Evolutionary conservation across 192 early-diverging fungal genomes (phyloP).

Genomic region (Coemansia sp.): DNA sequence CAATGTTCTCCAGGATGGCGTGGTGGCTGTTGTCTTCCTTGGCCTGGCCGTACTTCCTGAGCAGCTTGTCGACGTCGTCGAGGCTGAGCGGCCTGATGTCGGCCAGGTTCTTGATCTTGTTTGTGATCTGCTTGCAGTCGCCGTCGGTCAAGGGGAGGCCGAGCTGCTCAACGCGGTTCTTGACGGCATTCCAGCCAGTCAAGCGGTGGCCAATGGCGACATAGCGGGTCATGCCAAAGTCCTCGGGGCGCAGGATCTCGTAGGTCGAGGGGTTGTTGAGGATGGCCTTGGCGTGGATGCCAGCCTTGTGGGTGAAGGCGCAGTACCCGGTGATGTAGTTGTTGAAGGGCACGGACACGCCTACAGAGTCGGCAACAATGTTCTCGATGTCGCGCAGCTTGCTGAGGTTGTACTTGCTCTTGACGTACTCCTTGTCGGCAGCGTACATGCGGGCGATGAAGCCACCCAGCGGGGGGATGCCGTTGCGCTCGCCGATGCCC

Average conservation of each 20-base stretch:
- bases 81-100: constrained; percentile 90
- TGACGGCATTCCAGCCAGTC: constrained; percentile 99
- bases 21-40: constrained; percentile 58
- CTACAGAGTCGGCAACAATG: constrained; percentile 91
- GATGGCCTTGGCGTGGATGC: constrained; percentile 99
- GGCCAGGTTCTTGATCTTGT: constrained; percentile 91
- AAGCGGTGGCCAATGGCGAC: constrained; percentile 96
- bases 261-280: constrained; percentile 98
- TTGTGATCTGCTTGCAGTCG: constrained; percentile 87
- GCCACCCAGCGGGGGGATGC: constrained; percentile 94
- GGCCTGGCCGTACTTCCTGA: constrained; percentile 53
- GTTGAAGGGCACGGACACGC: constrained; percentile 97
- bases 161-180: constrained; percentile 95
- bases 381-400: constrained; percentile 95
- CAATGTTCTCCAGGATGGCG: constrained; percentile 49
- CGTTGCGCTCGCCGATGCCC: constrained; percentile 98
- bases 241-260: constrained; percentile 96
- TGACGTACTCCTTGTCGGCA: constrained; percentile 87
- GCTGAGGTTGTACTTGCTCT: constrained; percentile 90
- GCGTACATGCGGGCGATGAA: constrained; percentile 95
- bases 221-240: constrained; percentile 98
- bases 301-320: constrained; percentile 99
- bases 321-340: constrained; percentile 99
- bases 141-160: constrained; percentile 79
- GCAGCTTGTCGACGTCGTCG: constrained; percentile 85